Conservation (phyloP, 2,329 filamentous ascomycete genomes). For the Hypoxylon sp. region DNA sequence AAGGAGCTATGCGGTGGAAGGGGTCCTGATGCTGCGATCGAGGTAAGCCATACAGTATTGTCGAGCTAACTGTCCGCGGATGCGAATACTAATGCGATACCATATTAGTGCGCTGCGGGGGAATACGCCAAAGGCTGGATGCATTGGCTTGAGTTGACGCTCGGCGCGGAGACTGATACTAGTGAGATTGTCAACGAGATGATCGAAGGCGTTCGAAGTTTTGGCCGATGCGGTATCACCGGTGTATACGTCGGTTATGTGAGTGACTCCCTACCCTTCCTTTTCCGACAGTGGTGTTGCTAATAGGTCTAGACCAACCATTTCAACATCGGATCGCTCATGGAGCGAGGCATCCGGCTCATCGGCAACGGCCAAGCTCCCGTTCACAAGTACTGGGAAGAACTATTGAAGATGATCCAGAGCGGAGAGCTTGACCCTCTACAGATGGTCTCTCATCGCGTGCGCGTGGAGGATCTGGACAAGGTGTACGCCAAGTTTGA, state of each 20-base stretch:
- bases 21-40: constrained; percentile 77
- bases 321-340: constrained; percentile 85
- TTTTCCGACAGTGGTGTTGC: neutral
- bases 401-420: constrained; percentile 76
- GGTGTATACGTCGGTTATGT: constrained; percentile 75
- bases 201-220: constrained; percentile 79
- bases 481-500: constrained; percentile 75
- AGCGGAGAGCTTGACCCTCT: constrained; percentile 77
- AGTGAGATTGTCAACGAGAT: constrained; percentile 85
- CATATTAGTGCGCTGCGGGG: constrained; percentile 71
- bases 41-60: constrained; percentile 40
- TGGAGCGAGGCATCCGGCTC: constrained; percentile 87
- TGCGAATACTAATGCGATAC: neutral
- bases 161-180: constrained; percentile 85
- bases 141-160: constrained; percentile 67
- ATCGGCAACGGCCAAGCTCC: constrained; percentile 77
- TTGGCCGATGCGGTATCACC: constrained; percentile 80
- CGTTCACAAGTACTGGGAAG: constrained; percentile 86
- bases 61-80: neutral
- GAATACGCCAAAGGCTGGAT: constrained; percentile 73
- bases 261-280: constrained; percentile 46
- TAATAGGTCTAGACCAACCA: constrained; percentile 72
- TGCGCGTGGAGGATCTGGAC: constrained; percentile 78
- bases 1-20: constrained; percentile 79
- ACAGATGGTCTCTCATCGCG: constrained; percentile 85